These are phyloP conservation scores for Larix kaempferi DNA, from an alignment of 75 land plant species.

Conservation along the genomic window DNA sequence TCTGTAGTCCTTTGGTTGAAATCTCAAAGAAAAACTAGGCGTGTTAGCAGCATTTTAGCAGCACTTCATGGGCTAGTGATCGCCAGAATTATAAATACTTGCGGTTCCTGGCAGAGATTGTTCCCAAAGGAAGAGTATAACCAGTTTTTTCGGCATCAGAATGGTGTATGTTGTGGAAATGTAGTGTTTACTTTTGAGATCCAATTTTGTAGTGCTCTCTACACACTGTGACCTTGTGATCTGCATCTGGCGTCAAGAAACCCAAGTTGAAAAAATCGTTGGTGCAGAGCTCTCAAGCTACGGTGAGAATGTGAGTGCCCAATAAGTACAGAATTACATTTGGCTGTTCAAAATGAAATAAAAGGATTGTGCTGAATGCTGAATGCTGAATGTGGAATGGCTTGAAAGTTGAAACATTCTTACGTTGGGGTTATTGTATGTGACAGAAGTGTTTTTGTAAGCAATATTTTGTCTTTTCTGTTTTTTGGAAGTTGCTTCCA, in stretches of 20 bases:
- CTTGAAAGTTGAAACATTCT: neutral
- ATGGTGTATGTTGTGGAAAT: neutral
- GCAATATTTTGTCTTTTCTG: no score
- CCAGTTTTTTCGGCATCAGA: neutral
- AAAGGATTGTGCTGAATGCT: neutral
- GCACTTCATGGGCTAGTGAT: neutral
- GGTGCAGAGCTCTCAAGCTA: neutral
- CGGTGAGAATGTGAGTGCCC: no score
- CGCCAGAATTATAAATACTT: neutral
- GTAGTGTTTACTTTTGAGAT: neutral
- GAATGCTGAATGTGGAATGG: neutral
- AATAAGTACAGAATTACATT: no score
- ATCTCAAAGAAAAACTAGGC: no score
- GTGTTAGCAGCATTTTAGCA: neutral
- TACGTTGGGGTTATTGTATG: neutral
- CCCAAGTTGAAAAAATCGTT: neutral
- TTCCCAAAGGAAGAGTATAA: neutral
- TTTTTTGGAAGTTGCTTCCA: no score
- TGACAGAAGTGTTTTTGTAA: neutral
- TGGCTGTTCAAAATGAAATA: no score
- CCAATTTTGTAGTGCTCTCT: neutral
- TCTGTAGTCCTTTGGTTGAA: neutral
- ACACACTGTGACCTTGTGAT: neutral
- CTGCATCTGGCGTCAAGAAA: neutral
- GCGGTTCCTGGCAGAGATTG: no score